phyloP scores from a whole-genome alignment of 331 rosid species.

The Telfairia occidentalis region DNA sequence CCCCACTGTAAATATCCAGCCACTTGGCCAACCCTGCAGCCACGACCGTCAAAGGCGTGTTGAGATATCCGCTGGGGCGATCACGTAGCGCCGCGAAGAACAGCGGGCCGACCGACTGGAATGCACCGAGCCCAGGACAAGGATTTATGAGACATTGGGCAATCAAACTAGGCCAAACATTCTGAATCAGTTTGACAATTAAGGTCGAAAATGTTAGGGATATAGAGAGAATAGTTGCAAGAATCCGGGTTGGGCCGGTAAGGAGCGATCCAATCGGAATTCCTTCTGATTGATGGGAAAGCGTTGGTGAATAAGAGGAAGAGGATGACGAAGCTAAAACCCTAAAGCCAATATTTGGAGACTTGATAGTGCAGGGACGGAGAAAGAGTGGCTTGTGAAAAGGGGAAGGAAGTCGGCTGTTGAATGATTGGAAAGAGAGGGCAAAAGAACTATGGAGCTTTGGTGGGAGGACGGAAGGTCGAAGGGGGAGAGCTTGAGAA shows the following conservation, averaged over 20 bases:
- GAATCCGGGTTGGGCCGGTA: slow-evolving; percentile 7
- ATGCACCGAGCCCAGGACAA: background rate
- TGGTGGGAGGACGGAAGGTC: background rate
- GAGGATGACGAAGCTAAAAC: slow-evolving; percentile 6
- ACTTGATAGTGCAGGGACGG: background rate
- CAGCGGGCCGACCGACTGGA: slow-evolving; percentile 21
- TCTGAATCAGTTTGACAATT: background rate
- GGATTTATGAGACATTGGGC: background rate
- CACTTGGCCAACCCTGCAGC: slow-evolving; percentile 88
- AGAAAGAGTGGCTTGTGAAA: background rate
- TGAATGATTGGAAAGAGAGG: background rate
- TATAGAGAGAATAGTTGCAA: slow-evolving; percentile 6
- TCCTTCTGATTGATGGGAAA: background rate
- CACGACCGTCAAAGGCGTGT: slow-evolving; percentile 90
- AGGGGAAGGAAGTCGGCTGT: background rate
- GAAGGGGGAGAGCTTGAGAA: slow-evolving; percentile 8
- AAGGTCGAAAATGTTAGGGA: background rate
- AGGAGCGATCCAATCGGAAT: background rate
- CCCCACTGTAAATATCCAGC: slow-evolving; percentile 92
- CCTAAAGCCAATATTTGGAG: slow-evolving; percentile 1
- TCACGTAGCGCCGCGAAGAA: slow-evolving; percentile 48
- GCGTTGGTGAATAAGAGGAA: background rate
- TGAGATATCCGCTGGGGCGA: slow-evolving; percentile 38
- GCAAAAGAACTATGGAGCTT: background rate
- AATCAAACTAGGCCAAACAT: background rate